A percentile compares a stretch with the other conserved stretches of the same genome.
Conservation (phyloP, 768 basidiomycete species). For the Lactarius tabidus region DNA sequence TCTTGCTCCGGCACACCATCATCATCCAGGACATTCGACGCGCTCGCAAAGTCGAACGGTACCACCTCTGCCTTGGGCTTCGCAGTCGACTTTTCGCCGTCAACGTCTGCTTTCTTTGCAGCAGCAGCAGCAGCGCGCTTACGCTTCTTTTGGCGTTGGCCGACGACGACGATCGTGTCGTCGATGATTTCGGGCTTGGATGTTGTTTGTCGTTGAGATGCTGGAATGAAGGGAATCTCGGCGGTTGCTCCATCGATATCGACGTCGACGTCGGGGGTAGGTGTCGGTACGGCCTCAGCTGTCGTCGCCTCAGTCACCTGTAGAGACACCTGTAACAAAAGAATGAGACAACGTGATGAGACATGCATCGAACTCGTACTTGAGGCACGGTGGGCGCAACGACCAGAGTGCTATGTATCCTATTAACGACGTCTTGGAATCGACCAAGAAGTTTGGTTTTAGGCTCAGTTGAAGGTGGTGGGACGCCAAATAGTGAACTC, state of each 20-base stretch:
- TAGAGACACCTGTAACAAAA: slow-evolving; percentile 3
- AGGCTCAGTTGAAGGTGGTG: not conserved
- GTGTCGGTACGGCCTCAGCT: slow-evolving; percentile 19
- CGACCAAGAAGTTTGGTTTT: slow-evolving; percentile 16
- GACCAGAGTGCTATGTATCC: slow-evolving; percentile 62
- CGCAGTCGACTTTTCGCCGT: no score
- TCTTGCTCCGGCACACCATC: slow-evolving; percentile 52
- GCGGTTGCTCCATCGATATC: slow-evolving; percentile 46
- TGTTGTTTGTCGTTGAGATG: slow-evolving; percentile 46
- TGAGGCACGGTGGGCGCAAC: slow-evolving; percentile 55
- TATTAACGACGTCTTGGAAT: slow-evolving; percentile 55
- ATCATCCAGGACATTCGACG: no score
- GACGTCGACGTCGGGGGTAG: slow-evolving; percentile 4
- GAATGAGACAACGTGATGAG: not conserved
- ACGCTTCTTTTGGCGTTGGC: no score
- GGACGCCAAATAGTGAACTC: slow-evolving; percentile 44
- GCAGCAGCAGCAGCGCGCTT: no score
- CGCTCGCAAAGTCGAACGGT: no score
- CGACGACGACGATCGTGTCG: slow-evolving; percentile 71
- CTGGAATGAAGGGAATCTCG: slow-evolving; percentile 80
- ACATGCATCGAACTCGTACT: slow-evolving; percentile 32
- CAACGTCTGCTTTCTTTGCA: no score
- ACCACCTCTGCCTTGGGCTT: no score
- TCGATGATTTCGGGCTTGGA: slow-evolving; percentile 38
- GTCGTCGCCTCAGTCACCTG: slow-evolving; percentile 3